Conservation (phyloP, 768 basidiomycete genomes). For the Pholiota conissans region DNA sequence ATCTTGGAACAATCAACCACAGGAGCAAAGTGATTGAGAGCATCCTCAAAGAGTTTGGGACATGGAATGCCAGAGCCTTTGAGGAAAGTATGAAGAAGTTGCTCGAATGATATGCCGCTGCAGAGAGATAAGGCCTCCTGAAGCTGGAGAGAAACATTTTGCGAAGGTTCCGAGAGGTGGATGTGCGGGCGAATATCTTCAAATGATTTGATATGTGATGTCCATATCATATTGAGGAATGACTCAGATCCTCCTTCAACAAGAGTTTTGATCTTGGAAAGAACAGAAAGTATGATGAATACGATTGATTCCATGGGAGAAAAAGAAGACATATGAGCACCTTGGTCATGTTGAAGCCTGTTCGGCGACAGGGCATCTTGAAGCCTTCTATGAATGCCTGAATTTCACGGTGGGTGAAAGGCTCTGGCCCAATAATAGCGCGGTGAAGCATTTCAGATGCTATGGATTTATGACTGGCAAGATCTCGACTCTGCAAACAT, state of each 20-base stretch:
- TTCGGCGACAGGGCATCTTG: background rate
- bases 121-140: background rate
- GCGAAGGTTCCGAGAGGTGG: background rate
- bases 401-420: background rate
- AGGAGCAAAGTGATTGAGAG: background rate
- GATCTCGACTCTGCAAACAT: background rate
- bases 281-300: background rate
- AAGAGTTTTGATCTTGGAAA: background rate
- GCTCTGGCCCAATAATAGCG: background rate
- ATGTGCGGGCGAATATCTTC: background rate
- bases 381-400: background rate
- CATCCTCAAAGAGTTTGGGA: background rate
- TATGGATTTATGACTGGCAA: no score
- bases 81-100: background rate
- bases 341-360: background rate
- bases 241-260: background rate
- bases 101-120: background rate
- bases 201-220: background rate
- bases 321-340: no score
- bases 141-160: background rate
- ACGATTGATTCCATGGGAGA: no score
- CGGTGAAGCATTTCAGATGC: background rate
- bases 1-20: background rate
- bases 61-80: background rate
- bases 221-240: background rate